Evolutionary conservation across 2,329 filamentous ascomycete genomes (phyloP), one percentile per base, ranked within the genome.

Genomic region (Diaporthe caulivora): DNA sequence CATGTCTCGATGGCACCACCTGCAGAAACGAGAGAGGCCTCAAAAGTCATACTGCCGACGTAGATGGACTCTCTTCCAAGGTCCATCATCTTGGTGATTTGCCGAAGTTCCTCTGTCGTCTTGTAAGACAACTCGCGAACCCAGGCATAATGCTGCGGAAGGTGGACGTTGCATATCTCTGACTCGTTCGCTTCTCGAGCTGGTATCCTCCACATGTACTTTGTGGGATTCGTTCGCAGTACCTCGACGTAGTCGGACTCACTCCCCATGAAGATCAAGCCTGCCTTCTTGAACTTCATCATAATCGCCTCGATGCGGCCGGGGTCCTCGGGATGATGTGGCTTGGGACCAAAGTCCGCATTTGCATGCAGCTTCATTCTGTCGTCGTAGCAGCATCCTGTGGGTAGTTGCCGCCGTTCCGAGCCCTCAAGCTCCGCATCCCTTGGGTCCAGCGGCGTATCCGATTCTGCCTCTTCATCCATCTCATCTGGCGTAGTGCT

Each of bases 331-430:
- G 97, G 97, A 79, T 99, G 97, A 68, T 97, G 92, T 29, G 96
- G 93, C 62, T 92, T 89, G 1, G 89, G 88, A 24, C 89, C 90
- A 79, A 91, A 92, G 80, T 94, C 92, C 21, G 94, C 92, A 80
- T 98, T 97, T 71, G 95, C 94, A 81, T 99, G 97, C 75, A 97
- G 93, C 75, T 97, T 95, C 97, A 99, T 99, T 42, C 96, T 91
- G 72, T 94, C 92, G 84, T 99, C 97, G 81, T 98, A 99, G 77
- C 94, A 96, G 75, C 93, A 91, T 4, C 94, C 94, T 0, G 93
- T 95, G 0, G 92, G 90, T 1, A 94, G 85, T 34, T 90, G 83
- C 49, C 83, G 85, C 72, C 84, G 83, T 18, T 81, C 81, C 67
- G 86, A 77, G 68, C 84, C 76, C 9, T 76, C 26, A 11, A 21